These are phyloP conservation scores for Garcia nutans DNA, from an alignment of 345 rosid genomes.

Conservation along the genomic window DNA sequence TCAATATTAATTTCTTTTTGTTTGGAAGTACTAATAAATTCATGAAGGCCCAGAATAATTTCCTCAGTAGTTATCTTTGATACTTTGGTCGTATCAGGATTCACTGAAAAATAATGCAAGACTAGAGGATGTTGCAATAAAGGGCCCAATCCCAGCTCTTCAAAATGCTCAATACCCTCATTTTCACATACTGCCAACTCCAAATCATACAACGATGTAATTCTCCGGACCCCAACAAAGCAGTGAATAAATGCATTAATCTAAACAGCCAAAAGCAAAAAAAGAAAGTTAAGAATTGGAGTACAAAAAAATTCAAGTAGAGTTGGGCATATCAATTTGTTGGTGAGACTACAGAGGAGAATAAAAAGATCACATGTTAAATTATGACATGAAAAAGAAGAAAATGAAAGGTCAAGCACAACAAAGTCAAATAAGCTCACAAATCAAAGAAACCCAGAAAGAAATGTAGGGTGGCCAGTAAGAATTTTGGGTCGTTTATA, in stretches of 20 bases:
- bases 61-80: constrained; percentile 63
- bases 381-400: background rate
- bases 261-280: constrained; percentile 36
- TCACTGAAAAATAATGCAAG: constrained; percentile 56
- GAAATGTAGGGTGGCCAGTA: background rate
- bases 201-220: constrained; percentile 75
- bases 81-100: constrained; percentile 40
- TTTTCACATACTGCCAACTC: constrained; percentile 63
- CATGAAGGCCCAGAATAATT: constrained; percentile 49
- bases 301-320: background rate
- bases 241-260: constrained; percentile 87
- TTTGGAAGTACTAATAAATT: constrained; percentile 37
- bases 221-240: constrained; percentile 62
- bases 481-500: background rate
- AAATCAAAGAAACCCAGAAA: background rate
- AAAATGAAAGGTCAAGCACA: background rate
- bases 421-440: background rate
- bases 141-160: constrained; percentile 75
- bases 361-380: background rate
- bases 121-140: constrained; percentile 64
- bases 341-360: background rate
- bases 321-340: background rate
- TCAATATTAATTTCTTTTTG: constrained; percentile 43
- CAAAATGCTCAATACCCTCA: constrained; percentile 64
- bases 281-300: background rate